A percentile compares a stretch with the other conserved stretches of the same genome.
phyloP scores from a whole-genome alignment of 2,329 filamentous ascomycete genomes.

The Metarhizium album region DNA sequence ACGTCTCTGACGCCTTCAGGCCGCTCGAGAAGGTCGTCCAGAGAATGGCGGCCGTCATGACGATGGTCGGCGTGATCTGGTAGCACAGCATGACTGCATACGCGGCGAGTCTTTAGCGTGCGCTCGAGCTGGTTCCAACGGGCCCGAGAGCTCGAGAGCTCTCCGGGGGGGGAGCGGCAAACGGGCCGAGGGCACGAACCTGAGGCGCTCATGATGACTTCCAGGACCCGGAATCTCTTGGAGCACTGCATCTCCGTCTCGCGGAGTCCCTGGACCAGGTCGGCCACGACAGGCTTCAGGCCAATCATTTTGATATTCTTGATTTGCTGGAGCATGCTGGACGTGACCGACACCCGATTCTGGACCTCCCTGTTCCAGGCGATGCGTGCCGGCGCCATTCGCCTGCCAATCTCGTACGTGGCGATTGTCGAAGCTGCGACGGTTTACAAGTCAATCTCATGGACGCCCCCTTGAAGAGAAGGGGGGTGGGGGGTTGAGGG shows the following conservation, averaged over 20 bases:
- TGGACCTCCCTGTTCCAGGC: slow-evolving; percentile 21
- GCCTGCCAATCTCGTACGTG: slow-evolving; percentile 29
- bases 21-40: slow-evolving; percentile 7
- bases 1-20: slow-evolving; percentile 5
- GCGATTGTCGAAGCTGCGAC: slow-evolving; percentile 27
- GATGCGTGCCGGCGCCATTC: slow-evolving; percentile 29
- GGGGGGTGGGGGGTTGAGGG: not conserved
- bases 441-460: slow-evolving; percentile 12
- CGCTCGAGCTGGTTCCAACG: too few relatives aligned
- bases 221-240: slow-evolving; percentile 4
- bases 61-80: slow-evolving; percentile 7
- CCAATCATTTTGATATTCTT: slow-evolving; percentile 27
- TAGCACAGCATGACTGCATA: slow-evolving; percentile 1
- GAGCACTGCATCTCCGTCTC: slow-evolving; percentile 10
- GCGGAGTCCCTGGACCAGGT: slow-evolving; percentile 8
- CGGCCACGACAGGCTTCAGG: slow-evolving; percentile 9
- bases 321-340: slow-evolving; percentile 20
- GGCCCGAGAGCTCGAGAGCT: too few relatives aligned
- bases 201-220: slow-evolving; percentile 3
- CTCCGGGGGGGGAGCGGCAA: not conserved
- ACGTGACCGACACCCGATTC: slow-evolving; percentile 19
- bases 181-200: slow-evolving; percentile 2
- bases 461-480: slow-evolving; percentile 1
- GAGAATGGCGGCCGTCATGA: slow-evolving; percentile 8
- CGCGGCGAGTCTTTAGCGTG: not conserved